Evolutionary conservation across 176 grass and related monocot genomes (phyloP).

Genomic region (Oryza coarctata): DNA sequence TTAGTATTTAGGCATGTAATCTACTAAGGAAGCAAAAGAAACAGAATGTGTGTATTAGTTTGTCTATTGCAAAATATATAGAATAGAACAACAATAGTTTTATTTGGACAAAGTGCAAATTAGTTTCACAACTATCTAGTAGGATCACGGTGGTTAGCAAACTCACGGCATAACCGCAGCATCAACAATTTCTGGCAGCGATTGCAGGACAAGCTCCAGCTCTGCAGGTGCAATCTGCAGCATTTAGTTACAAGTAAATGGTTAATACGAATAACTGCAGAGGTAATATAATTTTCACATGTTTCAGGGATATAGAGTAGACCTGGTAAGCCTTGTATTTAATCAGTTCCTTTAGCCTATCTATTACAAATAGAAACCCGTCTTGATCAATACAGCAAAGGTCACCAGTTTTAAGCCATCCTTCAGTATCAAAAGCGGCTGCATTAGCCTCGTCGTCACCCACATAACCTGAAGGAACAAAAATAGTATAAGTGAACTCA

Average conservation of each 20-base stretch:
- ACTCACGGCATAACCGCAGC: slow-evolving; percentile 80
- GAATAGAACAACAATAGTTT: background rate
- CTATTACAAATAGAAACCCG: slow-evolving; percentile 64
- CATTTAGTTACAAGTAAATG: background rate
- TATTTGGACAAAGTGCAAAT: background rate
- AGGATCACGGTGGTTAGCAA: background rate
- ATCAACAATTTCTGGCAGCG: slow-evolving; percentile 56
- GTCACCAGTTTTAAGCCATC: slow-evolving; percentile 81
- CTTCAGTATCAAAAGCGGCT: slow-evolving; percentile 49
- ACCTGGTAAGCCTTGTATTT: slow-evolving; percentile 98
- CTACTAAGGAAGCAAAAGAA: no score
- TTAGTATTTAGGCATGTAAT: no score
- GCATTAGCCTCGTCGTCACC: slow-evolving; percentile 70
- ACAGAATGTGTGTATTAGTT: no score
- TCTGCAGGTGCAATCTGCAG: slow-evolving; percentile 75
- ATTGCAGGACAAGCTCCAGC: slow-evolving; percentile 67
- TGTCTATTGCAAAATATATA: background rate
- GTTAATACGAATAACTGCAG: background rate
- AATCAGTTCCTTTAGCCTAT: slow-evolving; percentile 80
- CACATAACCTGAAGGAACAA: slow-evolving; percentile 52
- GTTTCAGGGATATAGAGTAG: background rate
- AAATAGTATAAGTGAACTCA: background rate
- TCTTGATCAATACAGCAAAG: slow-evolving; percentile 74
- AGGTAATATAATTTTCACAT: background rate
- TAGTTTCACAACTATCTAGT: background rate